Evolutionary conservation across 495 filamentous ascomycete genomes (phyloP), one percentile per base, ranked within the genome.

Genomic region (Trichoderma erinaceum): DNA sequence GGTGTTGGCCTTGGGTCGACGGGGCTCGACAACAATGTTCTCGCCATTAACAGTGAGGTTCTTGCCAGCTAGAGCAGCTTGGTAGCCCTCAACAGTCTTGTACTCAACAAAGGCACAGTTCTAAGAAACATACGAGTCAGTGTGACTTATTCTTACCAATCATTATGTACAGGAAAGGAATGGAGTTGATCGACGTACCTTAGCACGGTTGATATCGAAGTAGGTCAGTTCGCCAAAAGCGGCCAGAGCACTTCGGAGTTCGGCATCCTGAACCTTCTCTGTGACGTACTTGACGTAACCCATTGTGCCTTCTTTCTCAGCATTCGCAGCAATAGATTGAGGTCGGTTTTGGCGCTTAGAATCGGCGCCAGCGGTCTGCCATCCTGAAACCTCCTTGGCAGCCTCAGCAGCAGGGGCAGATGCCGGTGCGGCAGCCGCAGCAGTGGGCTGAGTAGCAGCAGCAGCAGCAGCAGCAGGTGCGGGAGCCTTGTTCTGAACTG

Each of bases 41-140:
- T 96, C 90, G 74, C 85, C 88, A 67, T 87, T 90, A 66, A 99
- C 86, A 63, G 84, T 83, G 80, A 95, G 92, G 12, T 96, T 93
- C 81, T 95, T 98, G 68, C 87, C 90, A 68, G 85, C 85, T 48
- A 92, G 83, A 29, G 95, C 95, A 69, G 90, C 89, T 71, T 88
- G 81, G 75, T 94, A 97, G 25, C 86, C 92, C 63, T 91, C 83
- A 63, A 85, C 73, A 48, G 90, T 90, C 71, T 86, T 87, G 75
- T 96, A 99, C 74, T 99, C 96, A 69, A 97, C 90, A 75, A 97
- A 97, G 35, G 95, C 96, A 74, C 92, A 97, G 81, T 93, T 97
- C 96, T 97, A 72, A 38, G 23, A 61, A 2, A 35, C 67, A 41
- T 0, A 61, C 27, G 18, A 66, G 25, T 61, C 12, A 61, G 56